These are phyloP conservation scores for Colletotrichum zoysiae DNA, from an alignment of 2,329 filamentous ascomycete species.

Conservation along the genomic window DNA sequence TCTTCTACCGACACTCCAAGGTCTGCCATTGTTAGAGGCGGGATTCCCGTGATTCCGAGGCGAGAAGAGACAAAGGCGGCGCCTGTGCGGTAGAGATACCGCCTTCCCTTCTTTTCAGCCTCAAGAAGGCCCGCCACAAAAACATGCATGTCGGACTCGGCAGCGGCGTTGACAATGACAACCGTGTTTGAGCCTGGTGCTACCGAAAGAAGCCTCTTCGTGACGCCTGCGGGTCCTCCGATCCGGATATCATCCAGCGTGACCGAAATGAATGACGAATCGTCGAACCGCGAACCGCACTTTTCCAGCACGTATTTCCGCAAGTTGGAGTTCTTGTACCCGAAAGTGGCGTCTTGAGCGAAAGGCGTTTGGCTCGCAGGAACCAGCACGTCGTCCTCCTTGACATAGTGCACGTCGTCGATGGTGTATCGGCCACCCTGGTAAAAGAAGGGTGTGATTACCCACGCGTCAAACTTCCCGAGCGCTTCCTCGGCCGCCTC, in stretches of 20 bases:
- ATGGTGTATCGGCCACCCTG: constrained; percentile 71
- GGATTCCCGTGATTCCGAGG: constrained; percentile 64
- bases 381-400: constrained; percentile 61
- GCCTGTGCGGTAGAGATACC: constrained; percentile 56
- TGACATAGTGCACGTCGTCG: constrained; percentile 69
- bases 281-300: constrained; percentile 44
- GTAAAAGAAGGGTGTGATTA: constrained; percentile 70
- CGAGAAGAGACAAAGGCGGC: constrained; percentile 60
- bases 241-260: constrained; percentile 58
- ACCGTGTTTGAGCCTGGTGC: constrained; percentile 50
- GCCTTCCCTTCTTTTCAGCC: constrained; percentile 49
- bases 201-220: constrained; percentile 45
- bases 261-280: constrained; percentile 46
- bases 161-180: constrained; percentile 65
- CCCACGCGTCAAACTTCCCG: constrained; percentile 63
- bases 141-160: constrained; percentile 67
- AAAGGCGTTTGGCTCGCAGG: constrained; percentile 68
- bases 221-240: constrained; percentile 48
- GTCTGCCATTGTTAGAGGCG: constrained; percentile 61
- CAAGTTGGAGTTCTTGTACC: constrained; percentile 66
- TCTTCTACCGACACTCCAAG: constrained; percentile 51
- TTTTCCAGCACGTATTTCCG: constrained; percentile 68
- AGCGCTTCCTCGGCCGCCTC: constrained; percentile 64
- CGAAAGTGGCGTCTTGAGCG: constrained; percentile 69
- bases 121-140: constrained; percentile 62